Base-by-base conservation (phyloP, 208 protist genomes). In the Lotmaria passim region DNA sequence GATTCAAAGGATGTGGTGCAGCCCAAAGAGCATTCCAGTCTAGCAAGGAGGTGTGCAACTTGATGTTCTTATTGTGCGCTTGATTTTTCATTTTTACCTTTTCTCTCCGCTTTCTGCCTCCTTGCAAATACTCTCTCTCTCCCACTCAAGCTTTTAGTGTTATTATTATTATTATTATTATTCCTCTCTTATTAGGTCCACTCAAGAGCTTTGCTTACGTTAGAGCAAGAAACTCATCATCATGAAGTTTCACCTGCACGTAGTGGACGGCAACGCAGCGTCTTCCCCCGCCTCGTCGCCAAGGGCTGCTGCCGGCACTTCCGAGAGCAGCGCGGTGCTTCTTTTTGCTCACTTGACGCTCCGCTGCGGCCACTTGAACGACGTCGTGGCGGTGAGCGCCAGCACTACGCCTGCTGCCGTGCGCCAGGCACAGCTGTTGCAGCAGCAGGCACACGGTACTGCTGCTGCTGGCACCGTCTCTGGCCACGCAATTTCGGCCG, bases 321-420 rank as follows among this genome's bases (percentile, higher is more conserved):
- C 66, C 10, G 59, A 53, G 44, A 68, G 75, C 41, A 84, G 76
- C 14, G 81, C 77, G 0, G 80, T 79, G 6, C 58, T 80, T 21
- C 55, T 93, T 12, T 89, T 93, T 31, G 87, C 86, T 8, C 87
- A 93, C 69, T 69, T 96, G 44, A 82, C 86, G 19, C 74, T 93
- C 36, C 85, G 86, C 51, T 91, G 86, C 57, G 86, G 79, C 1
- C 84, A 82, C 24, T 71, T 92, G n/a, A 53, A 71, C 23, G 75
- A 86, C 17, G 68, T 72, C 26, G 56, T 92, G 7, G 60, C 77
- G 5, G 65, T 95, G 14, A 95, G 90, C 44, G 90, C 87, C 8
- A 95, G 90, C 77, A 86, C 79, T 11, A 69, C 66, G 15, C 50
- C 39, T 8, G 59, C 73, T 7, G 26, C 47, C 21, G 60, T 38